Base-by-base conservation (phyloP, 2,329 filamentous ascomycete genomes). In the Colletotrichum gigasporum region DNA sequence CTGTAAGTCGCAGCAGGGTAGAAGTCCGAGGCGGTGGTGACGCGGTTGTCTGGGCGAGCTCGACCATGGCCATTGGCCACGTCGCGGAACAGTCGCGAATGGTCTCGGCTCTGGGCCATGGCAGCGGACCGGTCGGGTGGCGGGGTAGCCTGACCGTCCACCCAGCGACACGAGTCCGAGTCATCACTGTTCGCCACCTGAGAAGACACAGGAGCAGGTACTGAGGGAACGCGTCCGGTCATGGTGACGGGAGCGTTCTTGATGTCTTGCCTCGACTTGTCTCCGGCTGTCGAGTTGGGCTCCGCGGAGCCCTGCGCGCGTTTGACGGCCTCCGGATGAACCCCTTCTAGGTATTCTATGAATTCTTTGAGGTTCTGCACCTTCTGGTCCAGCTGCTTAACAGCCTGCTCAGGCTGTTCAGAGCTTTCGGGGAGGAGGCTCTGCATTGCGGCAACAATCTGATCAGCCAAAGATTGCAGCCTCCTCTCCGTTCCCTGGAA, bases 161-260 rank as follows among this genome's bases (percentile, higher is more conserved):
- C 61, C 61, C 61, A 64, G 34, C 61, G 61, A n/a, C 61, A 64
- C 14, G 61, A 64, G 32, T 64, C 56, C 4, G 57, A 61, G 18
- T 64, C 61, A 4, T 64, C 61, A 14, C 34, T 50, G 16, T 28
- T 6, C 2, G 47, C 61, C 10, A 52, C 41, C 30, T 64, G 61
- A 9, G 61, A 64, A 32, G 61, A 64, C 16, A 54, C 56, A 35
- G 61, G 62, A 7, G 56, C 56, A 14, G 56, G 61, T 14, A 56
- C 61, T 14, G 61, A 64, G 26, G 61, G 61, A 3, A 64, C 42
- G 18, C 48, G 61, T 16, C 32, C 22, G 3, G 20, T 11, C 11
- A 14, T 16, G 18, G 41, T 18, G 7, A n/a, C 41, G 3, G 57
- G n/a, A 3, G 14, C 14, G 7, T 48, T 61, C 16, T 37, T 54